A percentile compares a stretch with the other conserved stretches of the same genome.
These are phyloP conservation scores for Aspergillus sp. DNA, from an alignment of 2,329 filamentous ascomycete species.

Conservation along the genomic window DNA sequence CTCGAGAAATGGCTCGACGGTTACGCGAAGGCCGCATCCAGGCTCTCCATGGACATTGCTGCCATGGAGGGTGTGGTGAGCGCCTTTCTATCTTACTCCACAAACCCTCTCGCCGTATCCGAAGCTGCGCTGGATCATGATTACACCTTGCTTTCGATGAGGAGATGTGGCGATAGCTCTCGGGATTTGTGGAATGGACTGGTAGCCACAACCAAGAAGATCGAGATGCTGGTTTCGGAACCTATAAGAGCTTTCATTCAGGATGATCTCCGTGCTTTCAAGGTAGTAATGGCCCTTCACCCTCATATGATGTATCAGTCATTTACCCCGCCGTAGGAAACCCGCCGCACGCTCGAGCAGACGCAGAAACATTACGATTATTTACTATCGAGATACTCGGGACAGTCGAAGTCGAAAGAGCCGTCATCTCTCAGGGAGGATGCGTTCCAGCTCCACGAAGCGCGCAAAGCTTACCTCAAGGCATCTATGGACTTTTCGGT, in stretches of 20 bases:
- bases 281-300: conserved; percentile 40
- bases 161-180: conserved; percentile 78
- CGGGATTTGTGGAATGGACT: conserved; percentile 83
- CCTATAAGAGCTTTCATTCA: conserved; percentile 76
- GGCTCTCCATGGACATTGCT: conserved; percentile 63
- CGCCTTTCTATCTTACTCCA: conserved; percentile 69
- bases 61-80: conserved; percentile 78
- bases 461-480: conserved; percentile 83
- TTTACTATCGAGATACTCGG: conserved; percentile 74
- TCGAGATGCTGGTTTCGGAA: conserved; percentile 74
- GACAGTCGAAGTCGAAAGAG: conserved; percentile 90
- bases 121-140: conserved; percentile 91
- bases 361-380: conserved; percentile 83
- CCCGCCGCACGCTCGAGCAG: conserved; percentile 69
- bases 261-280: conserved; percentile 79
- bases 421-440: conserved; percentile 87
- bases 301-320: conserved; percentile 5
- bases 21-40: conserved; percentile 62
- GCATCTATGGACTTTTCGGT: conserved; percentile 92
- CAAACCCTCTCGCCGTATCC: conserved; percentile 70
- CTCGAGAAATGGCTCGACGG: conserved; percentile 89
- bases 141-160: conserved; percentile 84
- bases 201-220: conserved; percentile 69
- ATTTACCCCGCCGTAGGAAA: conserved; percentile 51
- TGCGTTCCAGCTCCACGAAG: conserved; percentile 92